phyloP scores from a whole-genome alignment of 1,284 basidiomycete genomes.

The Cryptococcus jaspeensis region DNA sequence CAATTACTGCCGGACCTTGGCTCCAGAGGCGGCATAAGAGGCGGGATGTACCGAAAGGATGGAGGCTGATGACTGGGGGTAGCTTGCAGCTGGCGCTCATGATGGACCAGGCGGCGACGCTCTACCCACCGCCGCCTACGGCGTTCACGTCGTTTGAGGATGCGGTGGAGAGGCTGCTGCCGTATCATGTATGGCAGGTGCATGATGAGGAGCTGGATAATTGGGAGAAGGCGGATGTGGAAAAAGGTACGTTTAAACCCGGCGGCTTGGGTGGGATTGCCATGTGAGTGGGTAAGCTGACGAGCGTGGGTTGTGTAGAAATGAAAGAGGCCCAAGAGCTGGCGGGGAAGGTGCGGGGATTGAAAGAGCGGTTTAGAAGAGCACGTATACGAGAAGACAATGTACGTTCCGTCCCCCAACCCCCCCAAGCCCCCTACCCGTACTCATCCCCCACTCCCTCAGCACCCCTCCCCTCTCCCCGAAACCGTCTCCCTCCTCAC shows the following conservation, averaged over 20 bases:
- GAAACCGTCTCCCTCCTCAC: conserved; percentile 33
- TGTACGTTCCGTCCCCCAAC: conserved; percentile 22
- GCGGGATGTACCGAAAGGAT: not conserved
- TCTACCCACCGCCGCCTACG: conserved; percentile 27
- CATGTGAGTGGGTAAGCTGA: not conserved
- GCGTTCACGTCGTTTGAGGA: conserved; percentile 37
- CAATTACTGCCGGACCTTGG: too few relatives aligned
- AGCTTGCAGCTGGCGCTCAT: conserved; percentile 37
- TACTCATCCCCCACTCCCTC: not conserved
- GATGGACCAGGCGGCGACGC: conserved; percentile 36
- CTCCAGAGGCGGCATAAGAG: not conserved
- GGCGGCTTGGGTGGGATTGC: not conserved
- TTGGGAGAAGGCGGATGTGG: conserved; percentile 5
- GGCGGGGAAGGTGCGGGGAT: conserved; percentile 18
- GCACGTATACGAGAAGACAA: conserved; percentile 31
- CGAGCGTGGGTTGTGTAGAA: conserved; percentile 13
- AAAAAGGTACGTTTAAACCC: conserved; percentile 15
- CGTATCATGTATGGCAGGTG: conserved; percentile 47
- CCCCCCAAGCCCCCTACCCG: not conserved
- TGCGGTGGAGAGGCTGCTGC: conserved; percentile 38
- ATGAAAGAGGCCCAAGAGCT: conserved; percentile 22
- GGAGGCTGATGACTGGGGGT: not conserved
- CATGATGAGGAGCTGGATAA: conserved; percentile 40
- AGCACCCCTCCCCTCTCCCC: conserved; percentile 35
- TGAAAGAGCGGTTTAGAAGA: conserved; percentile 32